Conservation (phyloP, 805 yeast genomes). For the Saturnispora dispora region DNA sequence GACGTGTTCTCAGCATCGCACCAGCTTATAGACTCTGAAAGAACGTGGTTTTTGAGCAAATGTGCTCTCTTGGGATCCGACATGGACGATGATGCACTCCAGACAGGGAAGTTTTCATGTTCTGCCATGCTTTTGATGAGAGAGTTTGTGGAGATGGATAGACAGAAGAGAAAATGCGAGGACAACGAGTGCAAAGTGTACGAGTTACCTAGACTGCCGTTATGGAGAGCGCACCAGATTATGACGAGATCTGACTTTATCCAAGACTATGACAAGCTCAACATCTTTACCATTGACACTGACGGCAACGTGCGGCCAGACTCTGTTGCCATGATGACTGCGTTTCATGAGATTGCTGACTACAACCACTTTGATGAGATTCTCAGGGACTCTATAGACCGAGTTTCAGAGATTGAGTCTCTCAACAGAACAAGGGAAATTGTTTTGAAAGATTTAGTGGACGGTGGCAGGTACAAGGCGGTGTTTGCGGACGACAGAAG, state of each 20-base stretch:
- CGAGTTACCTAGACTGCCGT: constrained; percentile 59
- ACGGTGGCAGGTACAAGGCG: constrained; percentile 39
- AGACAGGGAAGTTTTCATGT: constrained; percentile 64
- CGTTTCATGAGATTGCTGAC: constrained; percentile 67
- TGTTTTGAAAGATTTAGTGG: constrained; percentile 57
- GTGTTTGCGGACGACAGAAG: not conserved
- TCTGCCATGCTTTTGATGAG: constrained; percentile 67
- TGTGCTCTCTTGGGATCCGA: constrained; percentile 68
- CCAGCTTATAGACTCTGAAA: constrained; percentile 65
- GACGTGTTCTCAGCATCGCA: constrained; percentile 57
- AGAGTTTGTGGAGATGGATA: constrained; percentile 63
- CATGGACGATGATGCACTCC: constrained; percentile 90
- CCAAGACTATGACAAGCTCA: constrained; percentile 62
- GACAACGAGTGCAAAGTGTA: not conserved
- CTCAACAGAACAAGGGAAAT: constrained; percentile 71
- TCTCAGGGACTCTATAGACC: constrained; percentile 51
- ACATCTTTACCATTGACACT: constrained; percentile 72
- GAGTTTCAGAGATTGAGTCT: constrained; percentile 70
- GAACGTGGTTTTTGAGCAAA: constrained; percentile 78
- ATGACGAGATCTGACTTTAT: constrained; percentile 83
- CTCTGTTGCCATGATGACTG: constrained; percentile 84
- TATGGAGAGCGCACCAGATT: constrained; percentile 77
- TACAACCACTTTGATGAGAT: constrained; percentile 64
- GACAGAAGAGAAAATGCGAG: constrained; percentile 15
- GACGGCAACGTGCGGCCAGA: constrained; percentile 69